A percentile compares a stretch with the other conserved stretches of the same genome.
Conservation (phyloP, 202 grass and related monocot species). For the Saccharum hybrid region DNA sequence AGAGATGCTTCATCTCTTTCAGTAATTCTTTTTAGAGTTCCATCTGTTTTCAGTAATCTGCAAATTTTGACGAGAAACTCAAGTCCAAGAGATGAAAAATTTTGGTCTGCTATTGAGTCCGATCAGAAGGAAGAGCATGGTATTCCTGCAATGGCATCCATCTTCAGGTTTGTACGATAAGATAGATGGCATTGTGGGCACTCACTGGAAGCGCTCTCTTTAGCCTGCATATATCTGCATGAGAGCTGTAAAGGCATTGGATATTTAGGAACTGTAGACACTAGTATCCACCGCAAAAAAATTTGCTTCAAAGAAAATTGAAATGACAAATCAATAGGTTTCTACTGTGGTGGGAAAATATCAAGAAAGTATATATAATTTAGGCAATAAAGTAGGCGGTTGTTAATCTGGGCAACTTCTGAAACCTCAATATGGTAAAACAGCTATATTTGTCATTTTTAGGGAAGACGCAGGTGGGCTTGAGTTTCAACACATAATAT, state of each 20-base stretch:
- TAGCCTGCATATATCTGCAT: slow-evolving; percentile 8
- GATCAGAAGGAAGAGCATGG: slow-evolving; percentile 29
- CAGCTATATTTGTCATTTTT: neutral
- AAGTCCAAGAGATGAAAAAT: slow-evolving; percentile 14
- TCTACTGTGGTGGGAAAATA: neutral
- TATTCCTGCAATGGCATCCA: neutral
- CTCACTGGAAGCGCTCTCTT: slow-evolving; percentile 2
- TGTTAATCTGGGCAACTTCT: neutral
- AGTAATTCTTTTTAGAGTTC: slow-evolving; percentile 24
- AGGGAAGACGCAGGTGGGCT: neutral
- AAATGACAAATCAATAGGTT: neutral
- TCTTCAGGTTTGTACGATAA: slow-evolving; percentile 4
- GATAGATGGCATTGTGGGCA: neutral
- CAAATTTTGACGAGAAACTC: neutral
- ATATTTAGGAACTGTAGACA: neutral
- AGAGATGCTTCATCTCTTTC: slow-evolving; percentile 32
- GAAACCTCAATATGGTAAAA: neutral
- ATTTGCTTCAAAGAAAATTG: neutral
- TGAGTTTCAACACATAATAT: neutral
- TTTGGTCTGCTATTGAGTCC: neutral
- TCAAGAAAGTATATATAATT: neutral
- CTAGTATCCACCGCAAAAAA: neutral
- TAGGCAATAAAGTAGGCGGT: neutral
- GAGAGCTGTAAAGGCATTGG: neutral
- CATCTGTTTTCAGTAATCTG: slow-evolving; percentile 10